Base-by-base conservation (phyloP, 176 grass and related monocot genomes). In the Oryza glaberrima region DNA sequence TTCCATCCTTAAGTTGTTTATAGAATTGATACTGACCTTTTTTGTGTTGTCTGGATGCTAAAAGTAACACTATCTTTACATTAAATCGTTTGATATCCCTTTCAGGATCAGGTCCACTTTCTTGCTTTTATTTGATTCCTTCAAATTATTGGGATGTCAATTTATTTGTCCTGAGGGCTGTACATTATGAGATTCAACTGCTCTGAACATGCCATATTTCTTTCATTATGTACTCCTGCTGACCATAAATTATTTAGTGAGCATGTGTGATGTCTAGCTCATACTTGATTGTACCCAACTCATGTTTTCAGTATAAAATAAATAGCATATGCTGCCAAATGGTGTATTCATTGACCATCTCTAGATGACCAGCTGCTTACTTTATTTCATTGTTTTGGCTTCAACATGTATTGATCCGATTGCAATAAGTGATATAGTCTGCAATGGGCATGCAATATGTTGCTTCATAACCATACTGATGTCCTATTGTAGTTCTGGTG, bases 191-290 rank as follows among this genome's bases (percentile, higher is more conserved):
- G 54, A 20, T 38, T 65, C 77, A 87, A 72, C 71, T 81, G 43
- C 70, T 84, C 43, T 77, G 81, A 87, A 87, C 79, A 75, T 87
- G 81, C 89, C 70, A 71, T 23, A 70, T 26, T 75, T 91, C 85
- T 74, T 70, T 52, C 64, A 81, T 48, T 34, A 79, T 84, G 76
- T 32, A 87, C 43, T 81, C 49, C 11, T 52, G 52, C 65, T 25
- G 76, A 87, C 70, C 65, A 63, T 72, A 23, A 83, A 41, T 77
- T 48, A 77, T 86, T 83, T 61, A 56, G 43, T 80, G 69, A 73
- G 36, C 45, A 63, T 82, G 56, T 82, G 58, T 23, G 61, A 40
- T 86, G 38, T 83, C 88, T 76, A 90, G 69, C 84, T 87, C 75
- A 79, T 70, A 63, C 13, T 89, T 11, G 56, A 60, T 73, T 49